Conservation (phyloP, 495 filamentous ascomycete species). For the Neurospora pannonica region DNA sequence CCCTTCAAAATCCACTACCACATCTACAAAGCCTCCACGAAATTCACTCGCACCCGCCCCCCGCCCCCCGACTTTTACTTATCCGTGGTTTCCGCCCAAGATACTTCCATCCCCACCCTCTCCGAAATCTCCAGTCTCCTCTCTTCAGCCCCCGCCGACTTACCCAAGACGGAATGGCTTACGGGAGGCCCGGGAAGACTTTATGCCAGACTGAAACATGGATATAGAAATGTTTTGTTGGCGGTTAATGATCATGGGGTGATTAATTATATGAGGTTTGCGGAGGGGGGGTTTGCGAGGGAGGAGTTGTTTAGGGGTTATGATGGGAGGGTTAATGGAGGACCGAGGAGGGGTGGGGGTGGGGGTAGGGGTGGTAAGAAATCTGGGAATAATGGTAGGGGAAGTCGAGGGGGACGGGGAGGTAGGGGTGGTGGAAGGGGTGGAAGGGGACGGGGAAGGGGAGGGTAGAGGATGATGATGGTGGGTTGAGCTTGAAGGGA, state of each 20-base stretch:
- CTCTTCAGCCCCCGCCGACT: constrained; percentile 55
- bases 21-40: constrained; percentile 59
- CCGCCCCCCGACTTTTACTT: constrained; percentile 65
- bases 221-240: constrained; percentile 71
- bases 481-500: background rate
- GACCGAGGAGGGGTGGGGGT: constrained; percentile 34
- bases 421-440: background rate
- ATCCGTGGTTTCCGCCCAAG: constrained; percentile 71
- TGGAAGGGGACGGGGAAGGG: background rate
- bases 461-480: background rate
- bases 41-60: constrained; percentile 66
- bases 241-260: constrained; percentile 86
- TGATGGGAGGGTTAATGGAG: constrained; percentile 26
- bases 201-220: constrained; percentile 71
- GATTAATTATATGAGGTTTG: constrained; percentile 74
- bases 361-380: constrained; percentile 30
- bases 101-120: constrained; percentile 59
- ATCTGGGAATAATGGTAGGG: constrained; percentile 4
- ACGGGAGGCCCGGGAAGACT: constrained; percentile 29
- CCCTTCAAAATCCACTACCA: constrained; percentile 67
- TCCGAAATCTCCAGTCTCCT: constrained; percentile 61
- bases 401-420: constrained; percentile 16
- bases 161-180: constrained; percentile 40
- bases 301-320: constrained; percentile 58
- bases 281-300: constrained; percentile 68